Evolutionary conservation across 257 asterid species (phyloP).

Genomic region (Anisodus acutangulus): DNA sequence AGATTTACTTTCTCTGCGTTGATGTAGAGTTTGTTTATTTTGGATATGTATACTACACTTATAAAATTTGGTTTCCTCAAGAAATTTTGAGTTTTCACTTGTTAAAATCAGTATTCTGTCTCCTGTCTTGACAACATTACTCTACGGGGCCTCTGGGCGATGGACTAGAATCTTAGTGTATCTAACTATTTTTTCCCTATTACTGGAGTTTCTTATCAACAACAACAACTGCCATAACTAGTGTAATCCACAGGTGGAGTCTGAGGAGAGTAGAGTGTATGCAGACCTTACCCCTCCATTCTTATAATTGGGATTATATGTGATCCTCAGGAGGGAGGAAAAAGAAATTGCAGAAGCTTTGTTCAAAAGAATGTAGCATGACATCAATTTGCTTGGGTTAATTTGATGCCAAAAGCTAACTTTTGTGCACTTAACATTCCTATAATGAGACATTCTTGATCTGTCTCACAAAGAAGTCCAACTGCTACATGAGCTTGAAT

Average conservation of each 20-base stretch:
- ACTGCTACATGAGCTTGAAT: too few relatives aligned
- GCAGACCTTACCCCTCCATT: too few relatives aligned
- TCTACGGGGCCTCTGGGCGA: not conserved
- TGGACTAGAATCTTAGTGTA: not conserved
- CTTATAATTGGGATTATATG: not conserved
- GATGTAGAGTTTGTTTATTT: constrained; percentile 45
- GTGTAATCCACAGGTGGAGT: too few relatives aligned
- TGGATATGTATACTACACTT: constrained; percentile 34
- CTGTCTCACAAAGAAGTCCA: not conserved
- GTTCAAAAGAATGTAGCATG: not conserved
- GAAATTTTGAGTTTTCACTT: not conserved
- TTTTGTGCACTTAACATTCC: not conserved
- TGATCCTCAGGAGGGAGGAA: not conserved
- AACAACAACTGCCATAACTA: too few relatives aligned
- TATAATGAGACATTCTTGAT: not conserved
- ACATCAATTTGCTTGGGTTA: not conserved
- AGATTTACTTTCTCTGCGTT: constrained; percentile 27
- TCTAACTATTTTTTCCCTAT: not conserved
- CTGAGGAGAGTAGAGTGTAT: too few relatives aligned
- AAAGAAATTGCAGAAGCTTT: not conserved
- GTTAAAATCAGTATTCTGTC: not conserved
- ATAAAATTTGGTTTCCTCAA: not conserved
- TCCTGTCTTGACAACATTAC: not conserved
- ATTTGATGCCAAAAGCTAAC: not conserved
- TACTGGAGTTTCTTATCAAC: too few relatives aligned